These are phyloP conservation scores for Colletotrichum melonis DNA, from an alignment of 2,329 filamentous ascomycete genomes.

Conservation along the genomic window DNA sequence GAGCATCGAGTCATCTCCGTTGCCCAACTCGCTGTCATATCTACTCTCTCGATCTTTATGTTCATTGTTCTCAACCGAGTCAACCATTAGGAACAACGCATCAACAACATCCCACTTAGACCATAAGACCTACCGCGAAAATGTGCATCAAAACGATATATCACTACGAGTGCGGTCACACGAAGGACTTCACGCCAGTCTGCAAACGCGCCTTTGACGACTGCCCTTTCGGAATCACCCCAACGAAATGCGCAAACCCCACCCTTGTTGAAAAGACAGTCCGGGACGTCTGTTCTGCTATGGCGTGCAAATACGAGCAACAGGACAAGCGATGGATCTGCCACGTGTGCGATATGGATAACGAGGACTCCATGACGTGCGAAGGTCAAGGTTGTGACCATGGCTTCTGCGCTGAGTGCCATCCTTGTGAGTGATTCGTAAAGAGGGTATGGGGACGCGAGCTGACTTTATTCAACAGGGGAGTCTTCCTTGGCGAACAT, in stretches of 20 bases:
- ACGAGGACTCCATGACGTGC: not conserved
- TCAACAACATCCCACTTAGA: no score
- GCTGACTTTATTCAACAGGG: not conserved
- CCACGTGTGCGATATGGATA: not conserved
- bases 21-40: no score
- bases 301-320: not conserved
- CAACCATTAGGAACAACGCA: no score
- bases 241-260: not conserved
- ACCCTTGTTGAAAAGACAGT: not conserved
- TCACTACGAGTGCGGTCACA: not conserved
- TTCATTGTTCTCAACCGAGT: no score
- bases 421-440: not conserved
- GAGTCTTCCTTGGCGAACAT: not conserved
- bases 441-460: not conserved
- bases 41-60: no score
- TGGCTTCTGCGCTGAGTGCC: not conserved
- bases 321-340: constrained; percentile 6
- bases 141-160: not conserved
- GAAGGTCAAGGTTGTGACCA: not conserved
- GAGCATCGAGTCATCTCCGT: no score
- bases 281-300: not conserved
- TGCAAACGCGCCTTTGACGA: not conserved
- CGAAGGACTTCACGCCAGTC: rapidly evolving
- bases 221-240: not conserved
- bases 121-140: no score